Percentiles rank a stretch among this genome's conserved stretches.
phyloP scores from a whole-genome alignment of 352 stramenopile genomes.

The Phytophthora aleatoria region DNA sequence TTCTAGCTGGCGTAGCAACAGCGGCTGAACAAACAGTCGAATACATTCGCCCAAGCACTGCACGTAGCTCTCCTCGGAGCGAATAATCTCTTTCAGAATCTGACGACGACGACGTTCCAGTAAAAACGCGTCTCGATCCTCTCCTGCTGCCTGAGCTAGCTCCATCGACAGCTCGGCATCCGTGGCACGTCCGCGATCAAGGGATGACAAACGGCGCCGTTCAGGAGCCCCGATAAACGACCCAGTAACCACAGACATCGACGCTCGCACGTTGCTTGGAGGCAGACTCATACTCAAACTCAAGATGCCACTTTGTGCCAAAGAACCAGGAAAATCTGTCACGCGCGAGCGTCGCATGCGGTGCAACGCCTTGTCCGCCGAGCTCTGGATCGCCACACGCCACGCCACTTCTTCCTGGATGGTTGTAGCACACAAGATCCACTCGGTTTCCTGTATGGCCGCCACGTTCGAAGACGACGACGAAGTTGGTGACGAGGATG shows the following conservation, averaged over 20 bases:
- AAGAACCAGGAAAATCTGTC: conserved; percentile 55
- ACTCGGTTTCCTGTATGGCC: conserved; percentile 47
- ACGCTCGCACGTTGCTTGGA: conserved; percentile 25
- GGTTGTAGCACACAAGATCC: conserved; percentile 68
- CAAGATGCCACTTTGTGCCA: conserved; percentile 50
- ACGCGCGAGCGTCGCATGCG: conserved; percentile 62
- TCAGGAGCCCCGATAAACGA: conserved; percentile 16
- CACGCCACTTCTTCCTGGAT: conserved; percentile 72
- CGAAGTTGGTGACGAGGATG: conserved; percentile 20
- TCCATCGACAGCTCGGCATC: conserved; percentile 43
- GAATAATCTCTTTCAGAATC: conserved; percentile 86
- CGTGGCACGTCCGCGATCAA: conserved; percentile 34
- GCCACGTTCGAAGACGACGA: conserved; percentile 21
- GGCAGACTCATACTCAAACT: conserved; percentile 36
- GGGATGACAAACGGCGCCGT: conserved; percentile 37
- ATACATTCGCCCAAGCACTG: conserved; percentile 85
- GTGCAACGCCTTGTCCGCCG: conserved; percentile 69
- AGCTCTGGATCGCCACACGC: conserved; percentile 68
- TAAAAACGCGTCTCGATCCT: conserved; percentile 60
- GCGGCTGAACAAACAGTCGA: conserved; percentile 79
- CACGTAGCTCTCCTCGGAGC: conserved; percentile 86
- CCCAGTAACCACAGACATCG: conserved; percentile 30
- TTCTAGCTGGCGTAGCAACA: conserved; percentile 81
- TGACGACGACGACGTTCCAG: conserved; percentile 67
- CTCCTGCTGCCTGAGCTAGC: conserved; percentile 25